Evolutionary conservation across 2,329 filamentous ascomycete genomes (phyloP), one percentile per base, ranked within the genome.

Genomic region (Herpotrichia juniperi): DNA sequence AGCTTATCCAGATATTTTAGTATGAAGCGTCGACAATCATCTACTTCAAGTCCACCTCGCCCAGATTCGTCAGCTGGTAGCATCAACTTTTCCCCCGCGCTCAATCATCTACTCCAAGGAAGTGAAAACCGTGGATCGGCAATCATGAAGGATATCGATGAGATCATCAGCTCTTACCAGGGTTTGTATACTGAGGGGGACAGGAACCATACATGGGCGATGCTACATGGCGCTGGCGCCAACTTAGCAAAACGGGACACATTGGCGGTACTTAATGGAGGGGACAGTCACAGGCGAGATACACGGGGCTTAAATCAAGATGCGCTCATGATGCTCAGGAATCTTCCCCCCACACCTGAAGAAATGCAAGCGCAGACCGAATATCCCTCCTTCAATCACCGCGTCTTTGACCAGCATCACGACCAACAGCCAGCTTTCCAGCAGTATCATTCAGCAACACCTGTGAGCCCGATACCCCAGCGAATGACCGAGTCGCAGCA

Each of bases 131-230:
- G 67, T n/a, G 62, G 51, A 11, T 53, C 53, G 30, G 46, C 56
- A 5, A 63, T 67, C 35, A 67, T 69, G 63, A 61, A 65, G 47
- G 65, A 72, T 21, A 71, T 74, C 24, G 65, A 72, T 37, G 61
- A 72, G 32, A 68, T 72, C 25, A 68, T 70, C 39, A 58, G 54
- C 19, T 62, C 64, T 3, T 73, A 71, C 40, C 63, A 71, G 52
- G 61, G 57, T 2, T 25, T 54, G 2, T 31, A 56, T 14, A 31
- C 52, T 12, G 43, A 50, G 8, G 48, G 52, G 6, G 45, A 59
- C 12, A 50, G 54, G 24, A 46, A 61, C 17, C 46, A 51, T 7
- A 31, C 57, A 4, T 48, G 35, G 37, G 25, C 45, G 22, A 22
- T 58, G 6, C 48, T 35, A 10, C 42, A 44, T 14, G 58, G 49